phyloP scores from a whole-genome alignment of 495 filamentous ascomycete species.

The Neurospora pannonica region DNA sequence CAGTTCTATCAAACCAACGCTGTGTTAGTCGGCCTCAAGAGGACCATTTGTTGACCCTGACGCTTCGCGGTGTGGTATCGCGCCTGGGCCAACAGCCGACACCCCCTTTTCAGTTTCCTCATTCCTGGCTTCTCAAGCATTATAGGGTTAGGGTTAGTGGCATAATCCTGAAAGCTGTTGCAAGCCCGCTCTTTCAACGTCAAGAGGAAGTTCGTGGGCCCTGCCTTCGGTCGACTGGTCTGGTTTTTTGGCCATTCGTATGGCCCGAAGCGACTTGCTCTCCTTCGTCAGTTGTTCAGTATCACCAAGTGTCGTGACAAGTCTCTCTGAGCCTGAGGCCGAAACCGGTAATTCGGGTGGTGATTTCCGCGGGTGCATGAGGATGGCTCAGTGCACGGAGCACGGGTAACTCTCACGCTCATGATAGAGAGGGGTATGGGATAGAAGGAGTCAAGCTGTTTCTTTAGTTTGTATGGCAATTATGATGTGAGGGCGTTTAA shows the following conservation, averaged over 20 bases:
- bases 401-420: background rate
- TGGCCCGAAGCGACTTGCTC: background rate
- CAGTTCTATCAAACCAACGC: background rate
- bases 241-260: slow-evolving; percentile 3
- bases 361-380: background rate
- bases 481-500: background rate
- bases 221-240: background rate
- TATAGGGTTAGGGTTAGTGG: background rate
- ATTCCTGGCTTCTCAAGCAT: background rate
- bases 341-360: background rate
- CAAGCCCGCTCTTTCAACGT: background rate
- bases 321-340: background rate
- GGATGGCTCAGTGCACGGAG: background rate
- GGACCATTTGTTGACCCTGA: background rate
- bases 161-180: background rate
- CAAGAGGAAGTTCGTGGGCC: background rate
- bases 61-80: background rate
- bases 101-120: background rate
- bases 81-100: background rate
- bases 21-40: background rate
- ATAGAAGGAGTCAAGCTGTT: background rate
- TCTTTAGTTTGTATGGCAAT: background rate
- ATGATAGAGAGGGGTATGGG: background rate
- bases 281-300: background rate
- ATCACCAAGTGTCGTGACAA: background rate